Evolutionary conservation across 768 basidiomycete genomes (phyloP), one percentile per base, ranked within the genome.

Genomic region (Russula foetens): DNA sequence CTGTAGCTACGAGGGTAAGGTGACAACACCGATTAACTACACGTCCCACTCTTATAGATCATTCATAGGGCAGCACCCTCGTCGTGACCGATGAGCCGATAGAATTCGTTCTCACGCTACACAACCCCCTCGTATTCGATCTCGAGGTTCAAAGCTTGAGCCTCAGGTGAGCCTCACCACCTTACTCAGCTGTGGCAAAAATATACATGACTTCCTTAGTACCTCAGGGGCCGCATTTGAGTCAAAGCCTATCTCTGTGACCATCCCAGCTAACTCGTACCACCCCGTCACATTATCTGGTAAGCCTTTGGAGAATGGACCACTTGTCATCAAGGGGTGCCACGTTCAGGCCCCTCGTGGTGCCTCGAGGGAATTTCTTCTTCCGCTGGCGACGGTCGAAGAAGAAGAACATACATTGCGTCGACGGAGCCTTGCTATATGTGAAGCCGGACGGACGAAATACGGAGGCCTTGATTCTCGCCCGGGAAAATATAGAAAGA

Each of bases 61-160:
- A 47, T 12, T 43, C 49, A 38, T 61, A 86, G 84, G 78, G 75
- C 7, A 81, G 83, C 75, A 75, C 81, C 0, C 68, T 88, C 14
- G 79, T 94, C 15, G 90, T 93, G 1, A 90, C 90, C 70, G 86
- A 86, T 65, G 97, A 98, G 71, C 72, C 74, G 4, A 74, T 93
- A 31, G 94, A 98, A 66, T 81, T 98, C 66, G 79, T 85, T 8
- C 76, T 98, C 47, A 86, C 87, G 23, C 73, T 99, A n/a, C 83
- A 84, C 58, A 99, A 99, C 71, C 92, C 93, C 1, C 96, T 87
- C 71, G 82, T 91, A 4, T 96, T 98, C 71, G 92, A 95, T 62
- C 77, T 99, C 14, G 93, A 98, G 63, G 73, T 98, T 19, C 85
- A 91, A 59, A 85, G 84, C 66, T 70, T 98, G 39, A 82, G 83